Conservation (phyloP, 139 green algal species). For the Desmodesmus armatus region DNA sequence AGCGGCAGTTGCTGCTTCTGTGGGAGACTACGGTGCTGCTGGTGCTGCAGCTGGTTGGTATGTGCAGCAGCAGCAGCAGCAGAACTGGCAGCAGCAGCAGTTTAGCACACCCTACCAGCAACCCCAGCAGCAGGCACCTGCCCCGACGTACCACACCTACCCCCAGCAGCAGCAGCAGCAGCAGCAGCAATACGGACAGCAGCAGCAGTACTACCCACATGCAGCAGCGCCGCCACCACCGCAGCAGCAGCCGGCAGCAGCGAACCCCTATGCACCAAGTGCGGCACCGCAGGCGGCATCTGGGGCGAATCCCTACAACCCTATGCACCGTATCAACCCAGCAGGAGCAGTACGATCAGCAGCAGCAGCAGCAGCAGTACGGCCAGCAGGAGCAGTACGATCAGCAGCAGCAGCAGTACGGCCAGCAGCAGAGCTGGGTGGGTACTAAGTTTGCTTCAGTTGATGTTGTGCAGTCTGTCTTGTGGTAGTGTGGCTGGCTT, state of each 20-base stretch:
- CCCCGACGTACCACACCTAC: too few relatives aligned
- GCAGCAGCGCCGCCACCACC: background rate
- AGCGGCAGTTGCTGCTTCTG: too few relatives aligned
- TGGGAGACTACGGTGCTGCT: too few relatives aligned
- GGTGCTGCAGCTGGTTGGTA: too few relatives aligned
- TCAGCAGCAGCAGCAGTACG: background rate
- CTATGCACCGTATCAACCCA: background rate
- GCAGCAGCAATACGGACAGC: conserved; percentile 5
- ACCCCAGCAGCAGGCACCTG: background rate
- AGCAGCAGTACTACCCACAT: background rate
- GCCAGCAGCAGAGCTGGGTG: background rate
- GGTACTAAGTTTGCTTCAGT: background rate
- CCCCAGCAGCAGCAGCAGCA: conserved; percentile 23
- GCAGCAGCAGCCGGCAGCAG: background rate
- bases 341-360: background rate
- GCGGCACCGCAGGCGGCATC: background rate
- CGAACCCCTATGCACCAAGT: background rate
- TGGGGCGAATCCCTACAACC: background rate
- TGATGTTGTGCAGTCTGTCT: background rate
- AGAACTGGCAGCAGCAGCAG: background rate
- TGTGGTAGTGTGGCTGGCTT: too few relatives aligned
- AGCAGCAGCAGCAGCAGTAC: background rate
- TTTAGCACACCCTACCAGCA: too few relatives aligned
- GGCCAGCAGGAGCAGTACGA: background rate
- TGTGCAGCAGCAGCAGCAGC: conserved; percentile 18